Percentiles rank a stretch among this genome's conserved stretches.
Evolutionary conservation across 805 yeast genomes (phyloP).

Genomic region (Myxozyma neglecta): DNA sequence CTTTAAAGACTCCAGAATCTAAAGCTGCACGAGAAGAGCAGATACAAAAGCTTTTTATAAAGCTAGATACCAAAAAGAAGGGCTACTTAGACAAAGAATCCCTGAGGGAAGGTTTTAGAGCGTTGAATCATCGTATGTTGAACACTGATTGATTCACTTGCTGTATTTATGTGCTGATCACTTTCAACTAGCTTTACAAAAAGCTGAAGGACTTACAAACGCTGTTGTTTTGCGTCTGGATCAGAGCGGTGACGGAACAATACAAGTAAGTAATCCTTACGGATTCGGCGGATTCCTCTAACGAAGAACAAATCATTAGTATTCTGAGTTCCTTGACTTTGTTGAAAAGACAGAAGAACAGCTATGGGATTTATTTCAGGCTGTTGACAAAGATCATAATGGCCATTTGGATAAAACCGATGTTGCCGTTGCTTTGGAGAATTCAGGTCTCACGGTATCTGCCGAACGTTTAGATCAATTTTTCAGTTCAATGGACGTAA

Average conservation of each 20-base stretch:
- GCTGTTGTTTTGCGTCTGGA: slow-evolving; percentile 22
- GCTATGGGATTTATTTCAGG: slow-evolving; percentile 32
- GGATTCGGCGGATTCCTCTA: background rate
- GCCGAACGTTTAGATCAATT: slow-evolving; percentile 54
- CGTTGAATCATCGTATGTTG: slow-evolving; percentile 54
- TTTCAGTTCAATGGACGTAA: slow-evolving; percentile 53
- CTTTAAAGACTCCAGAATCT: background rate
- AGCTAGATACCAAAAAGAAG: slow-evolving; percentile 46
- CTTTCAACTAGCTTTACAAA: slow-evolving; percentile 19
- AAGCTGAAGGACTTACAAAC: slow-evolving; percentile 22
- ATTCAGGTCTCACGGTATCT: slow-evolving; percentile 55
- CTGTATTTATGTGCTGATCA: slow-evolving; percentile 25
- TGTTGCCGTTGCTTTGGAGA: slow-evolving; percentile 61
- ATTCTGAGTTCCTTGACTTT: slow-evolving; percentile 33
- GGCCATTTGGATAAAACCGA: slow-evolving; percentile 56
- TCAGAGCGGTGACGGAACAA: slow-evolving; percentile 25
- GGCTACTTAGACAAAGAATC: slow-evolving; percentile 45
- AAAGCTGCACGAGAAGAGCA: slow-evolving; percentile 37
- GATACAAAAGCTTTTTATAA: slow-evolving; percentile 45
- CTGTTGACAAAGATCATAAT: slow-evolving; percentile 34
- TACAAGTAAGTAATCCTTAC: slow-evolving; percentile 15
- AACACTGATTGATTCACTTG: slow-evolving; percentile 35
- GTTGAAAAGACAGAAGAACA: slow-evolving; percentile 34
- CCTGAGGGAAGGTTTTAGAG: slow-evolving; percentile 45
- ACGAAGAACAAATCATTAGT: slow-evolving; percentile 9